phyloP scores from a whole-genome alignment of 352 stramenopile species.

The Globisporangium iwayamae region DNA sequence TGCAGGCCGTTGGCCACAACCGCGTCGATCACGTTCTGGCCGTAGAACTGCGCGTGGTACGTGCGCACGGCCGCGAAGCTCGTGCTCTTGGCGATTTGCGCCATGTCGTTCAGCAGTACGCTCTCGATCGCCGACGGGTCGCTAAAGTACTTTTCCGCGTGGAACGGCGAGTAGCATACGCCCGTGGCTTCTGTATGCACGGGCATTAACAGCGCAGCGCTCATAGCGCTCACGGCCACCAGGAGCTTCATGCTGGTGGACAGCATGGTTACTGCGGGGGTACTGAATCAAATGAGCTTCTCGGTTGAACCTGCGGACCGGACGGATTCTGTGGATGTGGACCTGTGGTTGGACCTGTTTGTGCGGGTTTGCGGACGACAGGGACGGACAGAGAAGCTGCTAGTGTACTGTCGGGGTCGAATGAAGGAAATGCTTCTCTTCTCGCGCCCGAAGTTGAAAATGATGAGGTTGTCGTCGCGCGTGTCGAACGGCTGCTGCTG shows the following conservation, averaged over 20 bases:
- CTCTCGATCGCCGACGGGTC: conserved; percentile 3
- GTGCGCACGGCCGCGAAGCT: conserved; percentile 32
- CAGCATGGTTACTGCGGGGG: neutral
- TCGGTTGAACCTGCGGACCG: neutral
- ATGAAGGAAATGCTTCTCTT: conserved; percentile 1
- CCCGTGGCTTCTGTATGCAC: neutral
- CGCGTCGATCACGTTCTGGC: conserved; percentile 33
- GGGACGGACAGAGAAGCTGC: neutral
- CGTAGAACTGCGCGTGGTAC: conserved; percentile 33
- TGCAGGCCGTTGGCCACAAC: conserved; percentile 22
- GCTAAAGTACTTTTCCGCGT: conserved; percentile 20
- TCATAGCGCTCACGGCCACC: neutral
- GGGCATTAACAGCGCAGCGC: neutral
- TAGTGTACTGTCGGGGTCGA: conserved; percentile 10
- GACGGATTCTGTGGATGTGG: neutral
- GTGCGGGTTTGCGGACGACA: neutral
- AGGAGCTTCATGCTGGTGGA: neutral
- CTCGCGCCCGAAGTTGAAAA: conserved; percentile 12
- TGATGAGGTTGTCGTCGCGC: neutral
- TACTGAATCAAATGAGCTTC: neutral
- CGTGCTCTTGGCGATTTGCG: conserved; percentile 18
- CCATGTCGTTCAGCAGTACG: conserved; percentile 23
- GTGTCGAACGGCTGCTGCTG: neutral
- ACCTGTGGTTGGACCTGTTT: neutral
- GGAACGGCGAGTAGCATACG: conserved; percentile 30